A percentile compares a stretch with the other conserved stretches of the same genome.
These are phyloP conservation scores for Hypoxylon fragiforme DNA, from an alignment of 495 filamentous ascomycete genomes.

Conservation along the genomic window DNA sequence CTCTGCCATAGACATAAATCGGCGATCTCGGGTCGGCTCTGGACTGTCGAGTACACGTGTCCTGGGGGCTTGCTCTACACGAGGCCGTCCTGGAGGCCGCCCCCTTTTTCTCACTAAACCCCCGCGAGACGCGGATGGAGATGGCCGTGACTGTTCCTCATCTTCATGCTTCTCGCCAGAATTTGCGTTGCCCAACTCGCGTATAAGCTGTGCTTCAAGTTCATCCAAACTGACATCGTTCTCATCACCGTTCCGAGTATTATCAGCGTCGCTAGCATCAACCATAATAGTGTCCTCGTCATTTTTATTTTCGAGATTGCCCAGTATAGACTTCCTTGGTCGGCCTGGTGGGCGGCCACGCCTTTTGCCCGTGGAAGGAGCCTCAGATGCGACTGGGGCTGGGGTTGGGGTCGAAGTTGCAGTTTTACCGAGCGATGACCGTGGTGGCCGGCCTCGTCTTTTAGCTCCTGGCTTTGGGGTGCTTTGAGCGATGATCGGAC, in stretches of 20 bases:
- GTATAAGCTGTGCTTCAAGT: conserved; percentile 33
- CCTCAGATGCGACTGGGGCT: neutral
- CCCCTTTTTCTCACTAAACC: conserved; percentile 19
- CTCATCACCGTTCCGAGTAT: conserved; percentile 10
- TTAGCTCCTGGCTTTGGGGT: conserved; percentile 20
- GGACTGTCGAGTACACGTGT: neutral
- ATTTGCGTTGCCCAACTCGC: conserved; percentile 18
- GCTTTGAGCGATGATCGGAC: neutral
- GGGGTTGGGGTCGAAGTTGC: neutral
- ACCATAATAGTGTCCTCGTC: conserved; percentile 15
- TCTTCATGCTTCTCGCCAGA: neutral
- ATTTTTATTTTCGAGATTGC: conserved; percentile 2
- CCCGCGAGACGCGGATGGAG: conserved; percentile 2
- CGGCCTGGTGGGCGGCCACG: conserved; percentile 34
- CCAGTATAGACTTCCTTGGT: conserved; percentile 28
- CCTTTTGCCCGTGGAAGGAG: conserved; percentile 28
- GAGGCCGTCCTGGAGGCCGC: conserved; percentile 19
- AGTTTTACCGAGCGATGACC: conserved; percentile 20
- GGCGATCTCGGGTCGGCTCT: conserved; percentile 21
- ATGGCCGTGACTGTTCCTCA: conserved; percentile 6
- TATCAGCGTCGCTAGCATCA: conserved; percentile 11
- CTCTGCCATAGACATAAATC: conserved; percentile 50
- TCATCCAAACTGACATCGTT: conserved; percentile 30
- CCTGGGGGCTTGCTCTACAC: conserved; percentile 4
- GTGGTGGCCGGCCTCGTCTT: conserved; percentile 33